Evolutionary conservation across 148 eudicot genomes (phyloP), one percentile per base, ranked within the genome.

Genomic region (Heliamphora exappendiculata): DNA sequence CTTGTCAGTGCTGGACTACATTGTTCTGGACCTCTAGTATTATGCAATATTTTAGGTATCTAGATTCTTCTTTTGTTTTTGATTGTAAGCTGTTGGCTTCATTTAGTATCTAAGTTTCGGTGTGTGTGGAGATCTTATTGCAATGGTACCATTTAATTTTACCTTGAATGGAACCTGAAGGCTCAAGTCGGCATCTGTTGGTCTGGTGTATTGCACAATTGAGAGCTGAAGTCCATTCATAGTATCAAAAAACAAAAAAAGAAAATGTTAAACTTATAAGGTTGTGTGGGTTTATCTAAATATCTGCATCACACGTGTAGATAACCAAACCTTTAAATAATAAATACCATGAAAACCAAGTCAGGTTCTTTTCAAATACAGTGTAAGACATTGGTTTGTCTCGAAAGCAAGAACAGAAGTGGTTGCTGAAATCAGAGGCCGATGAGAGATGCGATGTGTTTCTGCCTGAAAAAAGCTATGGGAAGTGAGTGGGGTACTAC

Each of bases 81-180:
- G 37, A 33, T 26, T 64, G 60, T 26, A 51, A 75, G 39, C 39
- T 49, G 24, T 67, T 75, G 66, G 26, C 60, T 59, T n/a, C 16
- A 54, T 49, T 64, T 67, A 34, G 67, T 74, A 64, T 66, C 70
- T 68, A 50, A 37, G 41, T 37, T 72, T 53, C 2, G 37, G 19
- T 49, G 44, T 55, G 39, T 76, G 57, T 72, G 53, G 71, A 73
- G 44, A 69, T 67, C 34, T 59, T 16, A 28, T 34, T 64, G 65
- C 7, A 34, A 64, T 34, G 42, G 4, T 0, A 64, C n/a, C 42
- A 64, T 4, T 34, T 57, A 54, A 16, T 3, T 51, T 83, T 80
- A n/a, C 73, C 29, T 26, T 42, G 59, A 54, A 19, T 41, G n/a
- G 7, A 47, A 36, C 17, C 29, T 8, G 29, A 49, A 66, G 45